These are phyloP conservation scores for Populus hybrid DNA, from an alignment of 441 rosid genomes.

Conservation along the genomic window DNA sequence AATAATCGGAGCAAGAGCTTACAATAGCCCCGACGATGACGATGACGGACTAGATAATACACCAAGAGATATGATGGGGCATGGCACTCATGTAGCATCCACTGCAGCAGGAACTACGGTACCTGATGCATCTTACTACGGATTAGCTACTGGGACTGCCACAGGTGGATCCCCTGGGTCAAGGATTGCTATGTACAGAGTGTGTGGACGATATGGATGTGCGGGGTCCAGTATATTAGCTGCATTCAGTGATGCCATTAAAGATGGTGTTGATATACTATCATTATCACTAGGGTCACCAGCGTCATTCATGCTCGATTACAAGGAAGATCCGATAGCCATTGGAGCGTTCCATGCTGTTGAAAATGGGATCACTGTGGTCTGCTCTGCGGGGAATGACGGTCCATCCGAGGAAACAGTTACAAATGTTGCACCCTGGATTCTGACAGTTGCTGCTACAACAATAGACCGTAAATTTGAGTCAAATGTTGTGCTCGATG, in stretches of 20 bases:
- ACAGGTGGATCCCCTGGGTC: slow-evolving; percentile 40
- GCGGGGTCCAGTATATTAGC: slow-evolving; percentile 32
- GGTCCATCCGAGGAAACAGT: slow-evolving; percentile 54
- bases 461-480: slow-evolving; percentile 79
- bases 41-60: slow-evolving; percentile 24
- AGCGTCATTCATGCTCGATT: slow-evolving; percentile 24
- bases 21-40: background rate
- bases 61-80: slow-evolving; percentile 43
- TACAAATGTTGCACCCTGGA: slow-evolving; percentile 74
- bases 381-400: slow-evolving; percentile 81
- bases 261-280: slow-evolving; percentile 50
- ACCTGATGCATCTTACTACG: slow-evolving; percentile 31
- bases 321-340: slow-evolving; percentile 58
- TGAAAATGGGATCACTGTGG: slow-evolving; percentile 64
- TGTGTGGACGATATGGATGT: slow-evolving; percentile 38
- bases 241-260: slow-evolving; percentile 50
- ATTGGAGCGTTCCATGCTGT: slow-evolving; percentile 79
- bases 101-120: slow-evolving; percentile 38
- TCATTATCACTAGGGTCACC: slow-evolving; percentile 71
- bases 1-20: slow-evolving; percentile 43
- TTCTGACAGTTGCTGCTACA: slow-evolving; percentile 74
- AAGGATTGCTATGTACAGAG: slow-evolving; percentile 43
- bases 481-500: slow-evolving; percentile 62
- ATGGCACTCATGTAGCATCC: slow-evolving; percentile 45
- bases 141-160: slow-evolving; percentile 37